phyloP scores from a whole-genome alignment of 2,329 filamentous ascomycete species.

The Rhinocladiella mackenziei region DNA sequence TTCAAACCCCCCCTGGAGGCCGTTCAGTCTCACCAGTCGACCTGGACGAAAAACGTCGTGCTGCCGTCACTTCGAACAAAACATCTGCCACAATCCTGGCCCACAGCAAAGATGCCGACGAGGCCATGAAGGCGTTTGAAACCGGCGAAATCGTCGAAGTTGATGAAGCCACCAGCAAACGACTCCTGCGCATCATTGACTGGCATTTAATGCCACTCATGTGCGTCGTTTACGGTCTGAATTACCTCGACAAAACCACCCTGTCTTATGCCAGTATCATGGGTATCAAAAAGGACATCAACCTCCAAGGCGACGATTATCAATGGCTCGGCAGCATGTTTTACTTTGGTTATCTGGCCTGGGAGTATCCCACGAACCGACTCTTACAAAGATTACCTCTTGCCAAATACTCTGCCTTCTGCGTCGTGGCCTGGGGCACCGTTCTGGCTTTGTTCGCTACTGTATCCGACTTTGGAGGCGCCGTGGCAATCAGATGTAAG shows the following conservation, averaged over 20 bases:
- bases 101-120: conserved; percentile 57
- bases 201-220: conserved; percentile 59
- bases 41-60: conserved; percentile 14
- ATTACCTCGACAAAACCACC: conserved; percentile 52
- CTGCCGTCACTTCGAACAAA: conserved; percentile 22
- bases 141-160: conserved; percentile 51
- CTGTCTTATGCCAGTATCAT: conserved; percentile 53
- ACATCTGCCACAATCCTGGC: conserved; percentile 40
- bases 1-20: conserved; percentile 15
- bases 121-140: conserved; percentile 56
- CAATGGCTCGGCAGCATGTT: conserved; percentile 46
- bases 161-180: conserved; percentile 54
- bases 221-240: conserved; percentile 55
- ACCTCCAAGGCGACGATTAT: conserved; percentile 44
- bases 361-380: conserved; percentile 64
- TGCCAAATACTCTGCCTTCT: conserved; percentile 63
- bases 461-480: conserved; percentile 56
- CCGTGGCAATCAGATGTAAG: conserved; percentile 55
- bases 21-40: conserved; percentile 23
- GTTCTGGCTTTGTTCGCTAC: conserved; percentile 61
- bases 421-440: conserved; percentile 61
- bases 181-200: conserved; percentile 60
- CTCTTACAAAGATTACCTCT: conserved; percentile 62
- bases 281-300: conserved; percentile 49
- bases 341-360: conserved; percentile 48